Evolutionary conservation across 495 filamentous ascomycete species (phyloP).

Genomic region (Lasiosphaeria miniovina): DNA sequence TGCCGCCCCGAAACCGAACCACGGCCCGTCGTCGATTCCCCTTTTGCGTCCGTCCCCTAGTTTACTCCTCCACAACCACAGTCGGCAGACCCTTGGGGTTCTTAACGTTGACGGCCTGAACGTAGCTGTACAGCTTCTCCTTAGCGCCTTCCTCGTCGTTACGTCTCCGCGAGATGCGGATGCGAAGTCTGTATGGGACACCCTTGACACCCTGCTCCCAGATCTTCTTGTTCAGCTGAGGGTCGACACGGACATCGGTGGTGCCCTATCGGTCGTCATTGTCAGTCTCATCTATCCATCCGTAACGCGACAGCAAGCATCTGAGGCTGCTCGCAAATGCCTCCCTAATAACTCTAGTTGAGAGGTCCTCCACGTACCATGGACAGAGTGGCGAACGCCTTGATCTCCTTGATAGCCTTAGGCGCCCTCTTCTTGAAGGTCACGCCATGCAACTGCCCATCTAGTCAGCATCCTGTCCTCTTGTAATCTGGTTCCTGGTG

Average conservation of each 20-base stretch:
- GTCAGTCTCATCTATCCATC: slow-evolving; percentile 7
- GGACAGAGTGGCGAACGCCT: slow-evolving; percentile 81
- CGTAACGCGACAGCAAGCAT: neutral
- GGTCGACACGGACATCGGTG: slow-evolving; percentile 94
- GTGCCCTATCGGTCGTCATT: slow-evolving; percentile 67
- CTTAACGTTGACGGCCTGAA: slow-evolving; percentile 99
- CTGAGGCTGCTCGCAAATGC: no score
- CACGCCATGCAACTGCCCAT: slow-evolving; percentile 81
- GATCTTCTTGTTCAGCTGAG: slow-evolving; percentile 99
- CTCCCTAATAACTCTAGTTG: no score
- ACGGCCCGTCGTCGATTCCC: slow-evolving; percentile 31
- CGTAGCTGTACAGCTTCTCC: slow-evolving; percentile 97
- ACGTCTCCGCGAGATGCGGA: slow-evolving; percentile 98
- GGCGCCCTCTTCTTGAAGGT: slow-evolving; percentile 99
- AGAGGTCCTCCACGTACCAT: slow-evolving; percentile 68
- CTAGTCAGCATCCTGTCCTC: slow-evolving; percentile 15
- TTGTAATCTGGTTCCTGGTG: slow-evolving; percentile 2
- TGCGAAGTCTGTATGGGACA: slow-evolving; percentile 90
- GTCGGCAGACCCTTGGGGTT: slow-evolving; percentile 95
- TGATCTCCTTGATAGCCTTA: slow-evolving; percentile 98
- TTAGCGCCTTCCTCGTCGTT: slow-evolving; percentile 99
- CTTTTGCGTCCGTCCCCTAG: slow-evolving; percentile 23
- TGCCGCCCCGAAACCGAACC: slow-evolving; percentile 44
- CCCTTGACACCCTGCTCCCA: slow-evolving; percentile 99
- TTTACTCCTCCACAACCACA: slow-evolving; percentile 64